Conservation (phyloP, 352 stramenopile species). For the Globisporangium megalacanthum region DNA sequence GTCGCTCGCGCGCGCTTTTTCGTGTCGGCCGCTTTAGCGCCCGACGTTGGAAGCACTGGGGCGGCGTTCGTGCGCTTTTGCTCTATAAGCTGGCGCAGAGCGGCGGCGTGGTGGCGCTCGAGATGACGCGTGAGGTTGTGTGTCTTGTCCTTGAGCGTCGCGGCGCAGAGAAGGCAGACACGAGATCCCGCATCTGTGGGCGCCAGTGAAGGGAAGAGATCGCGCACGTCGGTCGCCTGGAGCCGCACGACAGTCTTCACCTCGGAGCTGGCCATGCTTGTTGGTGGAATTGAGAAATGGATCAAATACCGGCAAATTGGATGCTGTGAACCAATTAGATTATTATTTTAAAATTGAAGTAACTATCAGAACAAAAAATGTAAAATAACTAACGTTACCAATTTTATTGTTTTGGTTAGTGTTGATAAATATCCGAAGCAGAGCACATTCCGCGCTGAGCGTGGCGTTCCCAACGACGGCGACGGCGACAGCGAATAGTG, state of each 20-base stretch:
- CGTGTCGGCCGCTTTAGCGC: constrained; percentile 3
- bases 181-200: constrained; percentile 33
- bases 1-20: neutral
- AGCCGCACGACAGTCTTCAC: constrained; percentile 50
- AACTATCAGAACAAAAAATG: too few relatives aligned
- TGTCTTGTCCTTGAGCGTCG: constrained; percentile 58
- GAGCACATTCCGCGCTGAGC: too few relatives aligned
- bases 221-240: constrained; percentile 38
- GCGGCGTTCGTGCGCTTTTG: constrained; percentile 21
- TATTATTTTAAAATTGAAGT: too few relatives aligned
- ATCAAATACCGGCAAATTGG: neutral
- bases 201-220: constrained; percentile 37
- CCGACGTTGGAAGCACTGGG: constrained; percentile 3
- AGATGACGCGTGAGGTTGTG: constrained; percentile 60
- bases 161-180: constrained; percentile 37
- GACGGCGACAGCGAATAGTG: too few relatives aligned
- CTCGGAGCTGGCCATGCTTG: constrained; percentile 11
- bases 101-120: constrained; percentile 43
- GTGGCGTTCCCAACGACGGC: too few relatives aligned
- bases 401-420: too few relatives aligned
- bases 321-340: neutral
- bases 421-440: too few relatives aligned
- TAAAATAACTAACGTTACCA: too few relatives aligned
- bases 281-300: neutral
- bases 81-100: constrained; percentile 43